Percentiles rank a stretch among this genome's conserved stretches.
Conservation (phyloP, 257 asterid genomes). For the Fraxinus americana region DNA sequence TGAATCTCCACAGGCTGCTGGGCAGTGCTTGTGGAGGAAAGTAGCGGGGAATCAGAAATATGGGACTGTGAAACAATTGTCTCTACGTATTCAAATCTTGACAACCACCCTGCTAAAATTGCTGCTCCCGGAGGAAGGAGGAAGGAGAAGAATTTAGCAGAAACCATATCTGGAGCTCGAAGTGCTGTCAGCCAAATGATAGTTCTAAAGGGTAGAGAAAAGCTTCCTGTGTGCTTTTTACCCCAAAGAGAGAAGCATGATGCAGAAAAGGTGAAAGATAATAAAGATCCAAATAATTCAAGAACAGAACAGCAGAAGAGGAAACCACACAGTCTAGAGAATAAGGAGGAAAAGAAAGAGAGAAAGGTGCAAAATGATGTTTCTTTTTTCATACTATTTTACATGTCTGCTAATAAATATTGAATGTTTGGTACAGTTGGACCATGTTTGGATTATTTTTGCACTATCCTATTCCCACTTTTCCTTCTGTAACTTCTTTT, state of each 20-base stretch:
- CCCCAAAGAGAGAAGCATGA: slow-evolving; percentile 54
- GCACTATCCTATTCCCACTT: background rate
- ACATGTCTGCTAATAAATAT: slow-evolving; percentile 4
- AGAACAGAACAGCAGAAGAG: slow-evolving; percentile 45
- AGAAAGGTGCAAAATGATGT: slow-evolving; percentile 56
- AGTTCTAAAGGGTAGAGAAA: slow-evolving; percentile 76
- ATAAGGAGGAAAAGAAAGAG: slow-evolving; percentile 95
- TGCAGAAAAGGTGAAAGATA: slow-evolving; percentile 44
- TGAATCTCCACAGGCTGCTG: slow-evolving; percentile 56
- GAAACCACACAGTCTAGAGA: slow-evolving; percentile 68
- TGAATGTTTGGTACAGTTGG: background rate
- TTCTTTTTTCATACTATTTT: slow-evolving; percentile 1
- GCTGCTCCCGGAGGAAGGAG: slow-evolving; percentile 75
- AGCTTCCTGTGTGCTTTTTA: slow-evolving; percentile 76
- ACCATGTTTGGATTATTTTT: background rate
- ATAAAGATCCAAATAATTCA: slow-evolving; percentile 40
- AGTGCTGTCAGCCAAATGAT: slow-evolving; percentile 44
- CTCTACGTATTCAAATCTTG: slow-evolving; percentile 82
- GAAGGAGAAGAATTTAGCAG: slow-evolving; percentile 63
- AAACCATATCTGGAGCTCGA: slow-evolving; percentile 50
- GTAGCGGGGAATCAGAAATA: slow-evolving; percentile 76
- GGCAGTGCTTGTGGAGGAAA: slow-evolving; percentile 56
- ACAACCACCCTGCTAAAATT: slow-evolving; percentile 90
- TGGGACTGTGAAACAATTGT: slow-evolving; percentile 96
- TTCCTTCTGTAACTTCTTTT: no score